Conservation (phyloP, 176 grass and related monocot species). For the Carex cristatella region DNA sequence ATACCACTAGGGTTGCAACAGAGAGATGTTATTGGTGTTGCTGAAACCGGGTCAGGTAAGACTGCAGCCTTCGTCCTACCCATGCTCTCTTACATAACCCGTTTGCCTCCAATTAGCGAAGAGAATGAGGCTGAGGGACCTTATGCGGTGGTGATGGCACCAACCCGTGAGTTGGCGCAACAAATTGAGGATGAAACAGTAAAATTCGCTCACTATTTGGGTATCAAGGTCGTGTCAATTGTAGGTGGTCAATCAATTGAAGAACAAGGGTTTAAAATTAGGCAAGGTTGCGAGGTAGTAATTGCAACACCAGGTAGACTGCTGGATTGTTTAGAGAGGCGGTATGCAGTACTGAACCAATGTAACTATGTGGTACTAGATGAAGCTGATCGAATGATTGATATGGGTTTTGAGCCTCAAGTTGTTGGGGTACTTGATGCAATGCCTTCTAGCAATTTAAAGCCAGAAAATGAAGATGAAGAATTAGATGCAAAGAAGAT, state of each 20-base stretch:
- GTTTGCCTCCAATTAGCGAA: conserved; percentile 79
- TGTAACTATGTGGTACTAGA: conserved; percentile 98
- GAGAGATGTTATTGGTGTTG: conserved; percentile 95
- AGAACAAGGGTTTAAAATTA: conserved; percentile 91
- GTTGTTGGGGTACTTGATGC: conserved; percentile 90
- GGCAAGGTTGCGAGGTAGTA: conserved; percentile 94
- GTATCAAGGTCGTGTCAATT: conserved; percentile 93
- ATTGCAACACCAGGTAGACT: conserved; percentile 91
- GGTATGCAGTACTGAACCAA: conserved; percentile 93
- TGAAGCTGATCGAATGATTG: conserved; percentile 99
- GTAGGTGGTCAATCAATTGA: conserved; percentile 97
- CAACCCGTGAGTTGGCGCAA: conserved; percentile 93
- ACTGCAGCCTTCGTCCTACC: conserved; percentile 95
- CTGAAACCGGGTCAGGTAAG: conserved; percentile 92
- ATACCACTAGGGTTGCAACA: conserved; percentile 94
- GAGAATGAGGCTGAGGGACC: conserved; percentile 96
- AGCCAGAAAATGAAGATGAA: conserved; percentile 98
- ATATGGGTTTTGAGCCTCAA: conserved; percentile 98
- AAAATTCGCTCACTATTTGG: conserved; percentile 88
- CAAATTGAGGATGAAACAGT: conserved; percentile 98
- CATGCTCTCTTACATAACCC: conserved; percentile 89
- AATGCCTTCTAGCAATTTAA: conserved; percentile 97
- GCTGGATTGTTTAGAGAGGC: conserved; percentile 92
- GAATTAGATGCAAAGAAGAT: conserved; percentile 93
- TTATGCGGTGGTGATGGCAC: conserved; percentile 96